Conservation (phyloP, 1,139 yeast species). For the Lodderomyces theae region DNA sequence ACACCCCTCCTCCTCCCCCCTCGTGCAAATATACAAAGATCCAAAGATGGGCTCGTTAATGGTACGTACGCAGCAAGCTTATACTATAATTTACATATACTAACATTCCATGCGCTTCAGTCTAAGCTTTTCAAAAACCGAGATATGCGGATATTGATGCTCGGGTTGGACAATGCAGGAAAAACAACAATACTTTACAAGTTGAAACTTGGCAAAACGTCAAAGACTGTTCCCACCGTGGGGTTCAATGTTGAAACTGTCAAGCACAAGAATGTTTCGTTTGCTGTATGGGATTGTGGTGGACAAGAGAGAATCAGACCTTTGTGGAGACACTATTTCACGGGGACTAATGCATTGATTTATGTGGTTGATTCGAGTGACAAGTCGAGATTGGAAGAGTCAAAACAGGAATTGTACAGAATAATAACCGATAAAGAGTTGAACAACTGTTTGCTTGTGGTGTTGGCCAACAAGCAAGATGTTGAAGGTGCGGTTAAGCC, state of each 20-base stretch:
- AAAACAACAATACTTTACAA: slow-evolving; percentile 78
- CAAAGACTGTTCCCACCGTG: slow-evolving; percentile 87
- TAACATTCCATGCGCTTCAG: slow-evolving; percentile 9
- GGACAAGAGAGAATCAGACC: slow-evolving; percentile 92
- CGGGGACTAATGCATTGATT: slow-evolving; percentile 91
- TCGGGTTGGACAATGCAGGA: slow-evolving; percentile 91
- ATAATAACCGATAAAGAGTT: slow-evolving; percentile 79
- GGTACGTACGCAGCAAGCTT: slow-evolving; percentile 8
- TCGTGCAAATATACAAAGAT: background rate
- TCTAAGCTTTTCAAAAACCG: slow-evolving; percentile 60
- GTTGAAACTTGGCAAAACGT: slow-evolving; percentile 69
- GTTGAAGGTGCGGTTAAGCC: slow-evolving; percentile 61
- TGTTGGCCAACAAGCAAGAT: slow-evolving; percentile 92
- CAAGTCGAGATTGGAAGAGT: slow-evolving; percentile 67
- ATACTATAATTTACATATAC: background rate
- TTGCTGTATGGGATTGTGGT: slow-evolving; percentile 97
- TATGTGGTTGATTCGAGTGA: slow-evolving; percentile 89
- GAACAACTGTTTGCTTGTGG: slow-evolving; percentile 72
- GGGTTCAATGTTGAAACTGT: slow-evolving; percentile 95
- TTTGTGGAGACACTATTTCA: slow-evolving; percentile 91
- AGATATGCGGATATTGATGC: slow-evolving; percentile 75
- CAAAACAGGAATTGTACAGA: slow-evolving; percentile 72
- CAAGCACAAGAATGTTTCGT: slow-evolving; percentile 79
- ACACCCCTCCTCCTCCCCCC: too few species aligned
- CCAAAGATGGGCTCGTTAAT: slow-evolving; percentile 12